Conservation (phyloP, 2,329 filamentous ascomycete genomes). For the Aspergillus pseudotamarii region DNA sequence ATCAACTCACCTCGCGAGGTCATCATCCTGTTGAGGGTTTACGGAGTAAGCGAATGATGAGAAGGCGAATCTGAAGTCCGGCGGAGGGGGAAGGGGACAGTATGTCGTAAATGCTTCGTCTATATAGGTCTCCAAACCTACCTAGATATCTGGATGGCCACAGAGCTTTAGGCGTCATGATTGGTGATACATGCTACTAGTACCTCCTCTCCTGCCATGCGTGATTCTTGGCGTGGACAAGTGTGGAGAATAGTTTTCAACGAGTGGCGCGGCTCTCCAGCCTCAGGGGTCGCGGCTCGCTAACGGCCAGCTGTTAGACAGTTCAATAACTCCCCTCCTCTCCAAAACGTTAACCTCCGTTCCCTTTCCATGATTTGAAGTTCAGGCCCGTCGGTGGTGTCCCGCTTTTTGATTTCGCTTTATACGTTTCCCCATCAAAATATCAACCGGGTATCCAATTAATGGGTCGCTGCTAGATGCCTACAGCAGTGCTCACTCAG, state of each 20-base stretch:
- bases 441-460: constrained; percentile 10
- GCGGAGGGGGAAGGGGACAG: neutral
- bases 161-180: neutral
- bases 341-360: constrained; percentile 15
- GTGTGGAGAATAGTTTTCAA: constrained; percentile 24
- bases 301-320: constrained; percentile 35
- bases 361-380: constrained; percentile 11
- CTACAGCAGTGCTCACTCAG: constrained; percentile 17
- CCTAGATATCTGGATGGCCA: neutral
- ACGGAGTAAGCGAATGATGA: neutral
- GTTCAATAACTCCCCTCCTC: constrained; percentile 22
- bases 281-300: constrained; percentile 36
- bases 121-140: neutral
- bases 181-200: neutral
- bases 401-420: constrained; percentile 12
- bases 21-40: neutral
- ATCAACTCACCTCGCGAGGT: neutral
- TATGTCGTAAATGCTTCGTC: neutral
- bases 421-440: constrained; percentile 9
- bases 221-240: constrained; percentile 21
- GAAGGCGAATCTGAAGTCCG: neutral
- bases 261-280: constrained; percentile 27
- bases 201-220: neutral
- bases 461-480: constrained; percentile 31
- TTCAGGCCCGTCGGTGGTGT: constrained; percentile 8